Evolutionary conservation across 192 early-diverging fungal species (phyloP).

Genomic region (Coemansia sp.): DNA sequence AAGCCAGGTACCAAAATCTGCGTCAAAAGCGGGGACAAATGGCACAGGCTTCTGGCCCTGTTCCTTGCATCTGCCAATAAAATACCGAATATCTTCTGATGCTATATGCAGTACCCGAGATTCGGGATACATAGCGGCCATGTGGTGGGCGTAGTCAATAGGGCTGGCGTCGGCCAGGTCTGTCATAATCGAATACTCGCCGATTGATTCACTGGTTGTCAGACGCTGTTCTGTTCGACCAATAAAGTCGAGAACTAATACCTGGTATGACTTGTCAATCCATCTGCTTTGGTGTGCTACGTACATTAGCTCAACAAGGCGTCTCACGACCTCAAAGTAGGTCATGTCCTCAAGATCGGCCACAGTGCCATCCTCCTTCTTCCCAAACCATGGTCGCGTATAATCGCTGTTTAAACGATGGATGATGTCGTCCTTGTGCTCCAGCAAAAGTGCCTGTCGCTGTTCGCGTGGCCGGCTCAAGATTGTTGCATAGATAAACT

Average conservation of each 20-base stretch:
- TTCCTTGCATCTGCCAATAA: constrained; percentile 45
- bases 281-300: constrained; percentile 68
- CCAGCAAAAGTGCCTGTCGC: constrained; percentile 63
- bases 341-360: constrained; percentile 91
- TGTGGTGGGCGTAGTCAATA: constrained; percentile 9
- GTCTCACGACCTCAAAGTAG: constrained; percentile 76
- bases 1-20: constrained; percentile 85
- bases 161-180: not conserved
- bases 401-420: constrained; percentile 83
- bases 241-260: constrained; percentile 74
- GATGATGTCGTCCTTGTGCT: constrained; percentile 81
- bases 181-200: not conserved
- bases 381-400: constrained; percentile 92
- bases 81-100: constrained; percentile 32
- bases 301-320: constrained; percentile 80
- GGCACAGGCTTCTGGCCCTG: constrained; percentile 82
- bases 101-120: constrained; percentile 5
- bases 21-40: constrained; percentile 83
- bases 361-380: constrained; percentile 67
- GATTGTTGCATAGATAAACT: constrained; percentile 76
- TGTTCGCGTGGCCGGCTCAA: constrained; percentile 81
- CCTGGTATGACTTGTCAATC: constrained; percentile 70
- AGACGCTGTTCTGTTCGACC: constrained; percentile 84
- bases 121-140: constrained; percentile 7
- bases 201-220: not conserved